These are phyloP conservation scores for Plasmodium malariae DNA, from an alignment of 169 alveolate species.

Conservation along the genomic window DNA sequence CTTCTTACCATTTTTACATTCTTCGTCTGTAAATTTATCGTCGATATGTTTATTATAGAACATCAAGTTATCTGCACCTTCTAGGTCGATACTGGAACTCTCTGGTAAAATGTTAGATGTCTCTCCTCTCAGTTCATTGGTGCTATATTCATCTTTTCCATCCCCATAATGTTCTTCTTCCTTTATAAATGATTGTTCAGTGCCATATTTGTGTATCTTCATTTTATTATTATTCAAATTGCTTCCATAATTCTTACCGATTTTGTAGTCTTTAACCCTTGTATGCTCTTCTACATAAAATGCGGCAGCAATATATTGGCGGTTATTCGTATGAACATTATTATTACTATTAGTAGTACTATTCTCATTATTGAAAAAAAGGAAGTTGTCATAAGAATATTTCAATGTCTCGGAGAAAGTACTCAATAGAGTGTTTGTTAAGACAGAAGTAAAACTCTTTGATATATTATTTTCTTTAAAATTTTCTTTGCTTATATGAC, in stretches of 20 bases:
- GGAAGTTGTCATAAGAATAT: slow-evolving; percentile 54
- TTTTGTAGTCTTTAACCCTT: neutral
- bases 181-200: neutral
- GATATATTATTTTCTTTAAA: neutral
- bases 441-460: slow-evolving; percentile 27
- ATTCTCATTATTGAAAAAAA: slow-evolving; percentile 5
- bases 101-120: neutral
- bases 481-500: neutral
- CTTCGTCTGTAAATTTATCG: too few species aligned
- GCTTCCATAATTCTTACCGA: neutral
- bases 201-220: neutral
- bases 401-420: slow-evolving; percentile 67
- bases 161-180: too few species aligned
- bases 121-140: too few species aligned
- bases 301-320: neutral
- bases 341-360: neutral
- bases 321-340: neutral
- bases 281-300: neutral
- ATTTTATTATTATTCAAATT: neutral
- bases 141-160: too few species aligned
- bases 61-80: too few species aligned
- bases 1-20: too few species aligned
- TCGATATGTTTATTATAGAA: too few species aligned
- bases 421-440: slow-evolving; percentile 20
- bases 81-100: neutral